Base-by-base conservation (phyloP, 2,329 filamentous ascomycete species). In the Daldinia eschscholtzii region DNA sequence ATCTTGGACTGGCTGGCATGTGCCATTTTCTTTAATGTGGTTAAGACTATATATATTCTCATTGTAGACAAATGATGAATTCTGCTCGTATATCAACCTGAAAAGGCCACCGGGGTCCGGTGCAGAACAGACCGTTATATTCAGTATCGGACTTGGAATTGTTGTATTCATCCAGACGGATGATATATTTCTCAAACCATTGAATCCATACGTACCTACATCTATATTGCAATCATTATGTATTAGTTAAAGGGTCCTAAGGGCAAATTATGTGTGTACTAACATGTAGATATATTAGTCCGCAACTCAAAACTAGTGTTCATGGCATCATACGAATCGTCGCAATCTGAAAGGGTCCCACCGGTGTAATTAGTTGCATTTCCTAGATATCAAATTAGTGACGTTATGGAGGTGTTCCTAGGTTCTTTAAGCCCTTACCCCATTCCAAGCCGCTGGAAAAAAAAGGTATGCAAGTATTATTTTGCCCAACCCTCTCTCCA, bases 151-250 rank as follows among this genome's bases (percentile, higher is more conserved):
- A 2, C 67, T 28, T 42, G 61, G 26, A 18, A 67, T 39, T 7
- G 26, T 60, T 2, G 18, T 23, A 12, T 64, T 57, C 23, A 58
- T 64, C 41, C 56, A 74, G 6, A 18, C 44, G 2, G 74, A 73
- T 6, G 64, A 37, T 6, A 28, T 55, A 13, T 74, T 60, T 1
- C 52, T 9, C 0, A 68, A 52, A 0, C 69, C 72, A 18, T 68
- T 70, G 28, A 74, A 73, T 2, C 73, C 74, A 30, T 73, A 64
- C 20, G 20, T 46, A 1, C 63, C 59, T 46, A 73, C 71, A 73
- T 6, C n/a, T 33, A 12, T 37, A 7, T 12, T 7, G 20, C 18
- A 48, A 5, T 23, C 30, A n/a, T n/a, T n/a, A n/a, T n/a, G n/a
- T n/a, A n/a, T n/a, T n/a, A n/a, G n/a, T n/a, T n/a, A n/a, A n/a